Conservation (phyloP, 805 yeast genomes). For the Teunomyces lycoperdinae region DNA sequence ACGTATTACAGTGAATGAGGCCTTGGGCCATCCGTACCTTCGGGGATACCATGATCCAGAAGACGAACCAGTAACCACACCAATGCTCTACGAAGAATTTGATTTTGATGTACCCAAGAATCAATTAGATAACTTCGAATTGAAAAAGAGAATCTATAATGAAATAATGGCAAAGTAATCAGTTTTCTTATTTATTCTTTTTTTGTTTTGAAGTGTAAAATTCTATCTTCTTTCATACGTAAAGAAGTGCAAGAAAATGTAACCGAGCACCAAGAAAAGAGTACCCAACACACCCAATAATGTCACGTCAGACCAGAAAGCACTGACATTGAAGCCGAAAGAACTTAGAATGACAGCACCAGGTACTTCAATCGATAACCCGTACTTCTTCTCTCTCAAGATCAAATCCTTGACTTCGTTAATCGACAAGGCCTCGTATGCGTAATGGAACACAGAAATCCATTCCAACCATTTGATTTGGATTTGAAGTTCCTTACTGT, state of each 20-base stretch:
- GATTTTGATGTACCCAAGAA: slow-evolving; percentile 20
- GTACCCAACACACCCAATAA: slow-evolving; percentile 57
- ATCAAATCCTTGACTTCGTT: slow-evolving; percentile 89
- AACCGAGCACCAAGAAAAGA: slow-evolving; percentile 65
- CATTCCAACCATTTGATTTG: slow-evolving; percentile 74
- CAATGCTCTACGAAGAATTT: slow-evolving; percentile 25
- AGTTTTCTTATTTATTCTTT: neutral
- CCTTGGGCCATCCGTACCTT: slow-evolving; percentile 9
- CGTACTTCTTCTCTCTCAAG: slow-evolving; percentile 84
- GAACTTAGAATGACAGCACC: slow-evolving; percentile 96
- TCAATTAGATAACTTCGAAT: slow-evolving; percentile 5
- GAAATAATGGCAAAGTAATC: slow-evolving; percentile 4
- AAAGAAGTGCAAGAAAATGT: slow-evolving; percentile 64
- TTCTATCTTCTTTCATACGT: slow-evolving; percentile 70
- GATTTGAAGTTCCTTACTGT: slow-evolving; percentile 58
- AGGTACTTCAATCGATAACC: slow-evolving; percentile 91
- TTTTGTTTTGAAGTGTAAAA: neutral
- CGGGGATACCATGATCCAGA: slow-evolving; percentile 15
- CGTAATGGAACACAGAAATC: slow-evolving; percentile 90
- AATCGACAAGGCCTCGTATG: slow-evolving; percentile 87
- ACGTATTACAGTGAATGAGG: slow-evolving; percentile 10
- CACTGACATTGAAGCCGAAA: slow-evolving; percentile 87
- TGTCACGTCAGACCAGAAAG: slow-evolving; percentile 63
- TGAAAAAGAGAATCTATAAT: slow-evolving; percentile 8
- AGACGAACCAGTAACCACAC: slow-evolving; percentile 28